Conservation (phyloP, 1,284 basidiomycete species). For the Leccinum pseudoinsigne region DNA sequence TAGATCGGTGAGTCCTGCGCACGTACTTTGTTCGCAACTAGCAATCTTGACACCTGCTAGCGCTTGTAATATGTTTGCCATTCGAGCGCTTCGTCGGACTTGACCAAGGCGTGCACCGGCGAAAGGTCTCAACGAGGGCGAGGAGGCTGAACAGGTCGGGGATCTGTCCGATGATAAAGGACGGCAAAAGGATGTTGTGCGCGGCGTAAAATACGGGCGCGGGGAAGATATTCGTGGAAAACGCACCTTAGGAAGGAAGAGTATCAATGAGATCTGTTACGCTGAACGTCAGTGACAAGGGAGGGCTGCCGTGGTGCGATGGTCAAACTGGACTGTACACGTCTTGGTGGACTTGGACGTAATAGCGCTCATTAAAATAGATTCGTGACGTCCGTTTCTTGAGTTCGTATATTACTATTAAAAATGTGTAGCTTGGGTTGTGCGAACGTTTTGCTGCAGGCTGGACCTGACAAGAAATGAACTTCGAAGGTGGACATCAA, state of each 20-base stretch:
- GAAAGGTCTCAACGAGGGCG: conserved; percentile 41
- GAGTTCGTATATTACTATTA: too few species aligned
- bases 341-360: not conserved
- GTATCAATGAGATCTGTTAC: conserved; percentile 16
- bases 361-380: too few species aligned
- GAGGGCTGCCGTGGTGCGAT: not conserved
- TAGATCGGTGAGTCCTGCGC: too few species aligned
- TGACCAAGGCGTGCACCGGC: conserved; percentile 20
- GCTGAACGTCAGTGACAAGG: conserved; percentile 4
- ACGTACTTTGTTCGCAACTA: too few species aligned
- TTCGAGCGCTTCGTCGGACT: too few species aligned
- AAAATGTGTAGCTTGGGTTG: too few species aligned
- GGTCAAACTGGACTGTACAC: conserved; percentile 9
- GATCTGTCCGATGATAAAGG: conserved; percentile 35
- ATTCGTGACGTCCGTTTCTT: too few species aligned
- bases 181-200: conserved; percentile 39
- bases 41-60: too few species aligned
- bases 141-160: conserved; percentile 44
- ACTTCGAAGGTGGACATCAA: too few species aligned
- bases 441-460: too few species aligned
- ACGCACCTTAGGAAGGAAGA: not conserved
- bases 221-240: conserved; percentile 25
- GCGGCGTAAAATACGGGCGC: conserved; percentile 38
- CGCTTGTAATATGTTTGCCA: too few species aligned
- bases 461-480: too few species aligned